Base-by-base conservation (phyloP, 345 rosid genomes). In the Acer saccharum region DNA sequence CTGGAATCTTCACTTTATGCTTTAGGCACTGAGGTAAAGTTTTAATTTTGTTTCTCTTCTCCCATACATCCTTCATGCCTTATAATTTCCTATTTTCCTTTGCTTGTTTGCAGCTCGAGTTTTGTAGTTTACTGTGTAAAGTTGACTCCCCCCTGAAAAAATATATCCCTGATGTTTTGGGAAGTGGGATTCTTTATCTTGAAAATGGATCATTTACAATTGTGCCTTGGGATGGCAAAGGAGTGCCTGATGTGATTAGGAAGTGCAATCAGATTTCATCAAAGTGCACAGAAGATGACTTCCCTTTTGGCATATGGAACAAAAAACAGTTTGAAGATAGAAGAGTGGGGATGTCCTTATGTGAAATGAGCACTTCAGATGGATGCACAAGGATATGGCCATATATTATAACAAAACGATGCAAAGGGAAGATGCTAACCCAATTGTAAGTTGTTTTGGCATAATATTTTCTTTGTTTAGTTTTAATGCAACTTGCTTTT, bases 211-310 rank as follows among this genome's bases (percentile, higher is more conserved):
- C 91, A 41, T 84, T 73, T 74, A 87, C 78, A 70, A 87, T 90
- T 78, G 87, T 85, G 76, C 87, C 93, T 58, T 95, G 99, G 99
- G 91, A 92, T 85, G 99, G 99, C n/a, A 92, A 84, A 87, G 92
- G 79, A 76, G 85, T 92, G 73, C 98, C 96, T 74, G 83, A 82
- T 74, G 84, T 90, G 52, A 84, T 93, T 81, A 48, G 70, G n/a
- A 78, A 79, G 68, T 82, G 89, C 87, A 87, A 75, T 85, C 64
- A 89, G 77, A 69, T 80, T 76, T 83, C 88, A 62, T 81, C 65
- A 13, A 87, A 74, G 44, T 75, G 79, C 62, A 69, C 79, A 78
- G 73, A 87, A 75, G 83, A 82, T 66, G 88, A 79, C 29, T 93
- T 90, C 76, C 90, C 94, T 46, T 95, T 89, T 68, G 96, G 97